Percentiles rank a stretch among this genome's conserved stretches.
phyloP scores from a whole-genome alignment of 2,329 filamentous ascomycete genomes.

The Penicillium sp. region DNA sequence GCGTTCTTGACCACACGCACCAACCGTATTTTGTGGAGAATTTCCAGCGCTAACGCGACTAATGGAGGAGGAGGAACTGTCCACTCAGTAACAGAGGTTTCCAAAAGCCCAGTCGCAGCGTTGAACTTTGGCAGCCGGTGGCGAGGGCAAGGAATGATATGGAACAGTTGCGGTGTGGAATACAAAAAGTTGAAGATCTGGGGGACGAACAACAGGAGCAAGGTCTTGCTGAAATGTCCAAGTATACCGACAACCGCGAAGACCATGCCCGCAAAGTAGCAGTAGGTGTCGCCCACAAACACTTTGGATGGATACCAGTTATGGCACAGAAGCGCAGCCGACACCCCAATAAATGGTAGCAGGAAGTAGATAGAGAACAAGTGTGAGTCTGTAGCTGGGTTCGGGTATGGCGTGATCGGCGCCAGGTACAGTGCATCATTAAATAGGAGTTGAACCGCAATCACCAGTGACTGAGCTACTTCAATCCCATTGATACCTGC shows the following conservation, averaged over 20 bases:
- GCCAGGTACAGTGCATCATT: conserved; percentile 87
- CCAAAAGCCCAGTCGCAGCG: conserved; percentile 76
- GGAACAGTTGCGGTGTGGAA: conserved; percentile 87
- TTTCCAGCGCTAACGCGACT: conserved; percentile 63
- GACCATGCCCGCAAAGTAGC: conserved; percentile 99
- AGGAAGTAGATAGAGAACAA: conserved; percentile 94
- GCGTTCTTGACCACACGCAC: conserved; percentile 68
- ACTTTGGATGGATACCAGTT: conserved; percentile 96
- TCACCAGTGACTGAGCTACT: conserved; percentile 88
- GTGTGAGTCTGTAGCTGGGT: conserved; percentile 93
- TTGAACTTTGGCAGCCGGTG: conserved; percentile 92
- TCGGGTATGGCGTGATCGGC: conserved; percentile 73
- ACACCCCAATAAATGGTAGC: conserved; percentile 91
- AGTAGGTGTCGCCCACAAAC: conserved; percentile 98
- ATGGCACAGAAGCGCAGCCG: conserved; percentile 78
- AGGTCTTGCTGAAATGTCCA: conserved; percentile 96
- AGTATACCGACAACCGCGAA: conserved; percentile 96
- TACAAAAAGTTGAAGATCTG: conserved; percentile 98
- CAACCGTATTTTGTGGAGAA: conserved; percentile 69
- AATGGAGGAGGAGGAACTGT: conserved; percentile 66
- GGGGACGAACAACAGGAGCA: conserved; percentile 84
- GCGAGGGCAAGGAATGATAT: conserved; percentile 84
- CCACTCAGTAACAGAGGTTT: conserved; percentile 83
- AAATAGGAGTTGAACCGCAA: conserved; percentile 76
- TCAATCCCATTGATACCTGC: conserved; percentile 99